Base-by-base conservation (phyloP, 805 yeast genomes). In the Suhomyces faveliae region DNA sequence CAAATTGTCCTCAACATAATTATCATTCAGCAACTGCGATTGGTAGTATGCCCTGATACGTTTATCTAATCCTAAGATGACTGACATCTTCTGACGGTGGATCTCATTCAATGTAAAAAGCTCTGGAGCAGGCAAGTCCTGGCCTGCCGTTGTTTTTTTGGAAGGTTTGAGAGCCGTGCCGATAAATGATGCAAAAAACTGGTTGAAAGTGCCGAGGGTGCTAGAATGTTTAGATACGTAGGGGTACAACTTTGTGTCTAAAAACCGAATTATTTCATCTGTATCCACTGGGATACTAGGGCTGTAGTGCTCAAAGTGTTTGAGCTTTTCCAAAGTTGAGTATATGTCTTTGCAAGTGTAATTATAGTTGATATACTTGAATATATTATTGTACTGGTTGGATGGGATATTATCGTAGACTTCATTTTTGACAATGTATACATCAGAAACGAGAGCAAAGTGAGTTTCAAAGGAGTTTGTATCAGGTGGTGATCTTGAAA, bases 171-270 rank as follows among this genome's bases (percentile, higher is more conserved):
- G 37, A 4, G 21, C 21, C 8, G 37, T 1, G 11, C 21, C 23
- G n/a, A 42, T 19, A 12, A 42, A 30, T 7, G 30, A 17, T 0
- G 45, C 3, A 21, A 42, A 30, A 22, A 42, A 42, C 25, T 19
- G 20, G 27, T 42, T 29, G 30, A 42, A 42, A 5, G 25, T n/a
- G 9, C 15, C 12, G 3, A 42, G n/a, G n/a, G n/a, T 8, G 7
- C 27, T 12, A 19, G 45, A 42, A 12, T 21, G 20, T 13, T 11
- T 27, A 3, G 39, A 24, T 7, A 44, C 7, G 35, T 23, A 45
- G 4, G 48, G 48, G 21, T 30, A 30, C 12, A 45, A 22, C 19
- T 40, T 45, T n/a, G 23, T 30, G 13, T 39, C 44, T 4, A 45
- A 1, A n/a, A 45, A 37, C 15, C 6, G n/a, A 12, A 40, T 12